Base-by-base conservation (phyloP, 306 rosid genomes). In the Ceratonia siliqua region DNA sequence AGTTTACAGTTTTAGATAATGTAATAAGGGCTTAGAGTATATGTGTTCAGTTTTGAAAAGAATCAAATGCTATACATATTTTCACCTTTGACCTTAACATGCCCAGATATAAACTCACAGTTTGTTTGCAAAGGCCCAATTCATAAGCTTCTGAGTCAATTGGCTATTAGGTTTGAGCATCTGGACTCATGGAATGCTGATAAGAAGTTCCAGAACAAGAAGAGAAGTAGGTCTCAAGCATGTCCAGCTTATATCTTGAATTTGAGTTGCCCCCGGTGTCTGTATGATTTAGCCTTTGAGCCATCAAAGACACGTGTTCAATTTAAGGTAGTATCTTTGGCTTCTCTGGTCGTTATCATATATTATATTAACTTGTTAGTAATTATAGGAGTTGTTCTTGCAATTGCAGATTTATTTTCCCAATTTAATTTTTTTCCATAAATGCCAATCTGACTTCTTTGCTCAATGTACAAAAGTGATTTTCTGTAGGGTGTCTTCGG, bases 111-210 rank as follows among this genome's bases (percentile, higher is more conserved):
- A 42, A 92, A 94, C 84, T 90, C 92, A 10, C 86, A 86, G 77
- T 94, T 92, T 46, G 74, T 92, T 71, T 87, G 87, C 90, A 92
- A 90, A 70, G 92, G 99, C 75, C 95, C 94, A 70, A 86, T 94
- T 78, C 97, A 94, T 76, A 94, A 92, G 82, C 85, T 90, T 83
- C 84, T 94, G 64, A 87, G 77, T 90, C 92, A 89, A 79, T 65
- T 94, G 86, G 96, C 96, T 21, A 54, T 78, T 75, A 81, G 80
- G 35, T 87, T 82, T 86, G 88, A 80, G 73, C 77, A 82, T 73
- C 83, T 50, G 75, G 82, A 83, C 63, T 80, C 82, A 25, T 70
- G 69, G 71, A 78, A 77, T 76, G 68, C 75, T 24, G 83, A 74
- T 52, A 72, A 52, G 18, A 77, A 69, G 58, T 78, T 81, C 75